Conservation (phyloP, 2,329 filamentous ascomycete species). For the Huntiella moniliformis region DNA sequence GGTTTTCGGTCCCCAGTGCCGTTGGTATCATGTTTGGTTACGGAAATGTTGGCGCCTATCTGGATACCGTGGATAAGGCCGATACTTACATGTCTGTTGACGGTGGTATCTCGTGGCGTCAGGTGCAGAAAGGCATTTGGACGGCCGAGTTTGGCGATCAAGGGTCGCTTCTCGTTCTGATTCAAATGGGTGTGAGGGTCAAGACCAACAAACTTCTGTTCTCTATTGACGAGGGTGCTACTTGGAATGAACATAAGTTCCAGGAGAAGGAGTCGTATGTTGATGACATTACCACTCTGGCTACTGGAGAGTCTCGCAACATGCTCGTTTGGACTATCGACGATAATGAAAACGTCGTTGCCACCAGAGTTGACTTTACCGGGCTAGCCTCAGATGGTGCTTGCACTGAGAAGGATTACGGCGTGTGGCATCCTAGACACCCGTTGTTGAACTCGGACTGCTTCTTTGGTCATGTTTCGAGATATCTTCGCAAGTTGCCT, state of each 20-base stretch:
- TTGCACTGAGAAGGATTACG: constrained; percentile 59
- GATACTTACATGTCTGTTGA: constrained; percentile 85
- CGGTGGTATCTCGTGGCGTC: constrained; percentile 75
- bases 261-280: constrained; percentile 51
- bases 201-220: constrained; percentile 55
- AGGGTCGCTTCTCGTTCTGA: constrained; percentile 79
- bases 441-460: constrained; percentile 62
- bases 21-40: constrained; percentile 80
- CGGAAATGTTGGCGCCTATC: constrained; percentile 65
- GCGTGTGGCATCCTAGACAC: constrained; percentile 73
- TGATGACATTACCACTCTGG: constrained; percentile 67
- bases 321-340: constrained; percentile 72
- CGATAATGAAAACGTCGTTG: constrained; percentile 39
- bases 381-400: constrained; percentile 48
- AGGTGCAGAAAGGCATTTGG: constrained; percentile 71
- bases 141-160: constrained; percentile 94
- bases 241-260: constrained; percentile 63
- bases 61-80: constrained; percentile 49
- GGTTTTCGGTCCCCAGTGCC: constrained; percentile 73
- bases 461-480: constrained; percentile 76
- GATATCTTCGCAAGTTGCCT: constrained; percentile 81
- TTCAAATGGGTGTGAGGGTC: constrained; percentile 49
- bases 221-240: constrained; percentile 61
- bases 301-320: constrained; percentile 74
- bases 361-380: constrained; percentile 77